These are phyloP conservation scores for Ogataea salicorniae DNA, from an alignment of 805 yeast genomes.

Conservation along the genomic window DNA sequence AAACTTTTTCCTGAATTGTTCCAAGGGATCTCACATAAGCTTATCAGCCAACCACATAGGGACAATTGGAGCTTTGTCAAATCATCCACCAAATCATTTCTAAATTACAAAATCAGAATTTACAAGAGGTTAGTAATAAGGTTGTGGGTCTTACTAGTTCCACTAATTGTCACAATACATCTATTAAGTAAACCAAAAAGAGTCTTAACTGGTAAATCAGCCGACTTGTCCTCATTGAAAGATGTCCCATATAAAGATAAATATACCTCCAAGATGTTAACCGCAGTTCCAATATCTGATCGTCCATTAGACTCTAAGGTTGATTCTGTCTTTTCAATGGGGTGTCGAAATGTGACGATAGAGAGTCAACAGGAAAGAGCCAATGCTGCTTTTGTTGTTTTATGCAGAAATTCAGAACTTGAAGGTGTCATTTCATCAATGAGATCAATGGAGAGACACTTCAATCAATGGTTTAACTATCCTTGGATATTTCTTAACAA, in stretches of 20 bases:
- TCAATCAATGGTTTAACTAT: slow-evolving; percentile 90
- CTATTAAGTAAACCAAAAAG: background rate
- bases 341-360: slow-evolving; percentile 28
- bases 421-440: slow-evolving; percentile 73
- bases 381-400: slow-evolving; percentile 79
- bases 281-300: slow-evolving; percentile 22
- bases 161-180: background rate
- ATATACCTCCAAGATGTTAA: slow-evolving; percentile 10
- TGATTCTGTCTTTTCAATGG: slow-evolving; percentile 30
- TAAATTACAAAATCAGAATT: slow-evolving; percentile 12
- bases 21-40: too few species aligned
- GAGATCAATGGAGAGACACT: slow-evolving; percentile 74
- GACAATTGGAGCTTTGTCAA: background rate
- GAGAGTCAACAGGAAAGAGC: slow-evolving; percentile 39
- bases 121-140: slow-evolving; percentile 10
- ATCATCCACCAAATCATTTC: slow-evolving; percentile 1
- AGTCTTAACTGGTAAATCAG: slow-evolving; percentile 1
- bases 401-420: slow-evolving; percentile 77
- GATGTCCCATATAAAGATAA: slow-evolving; percentile 15
- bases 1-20: too few species aligned
- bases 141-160: slow-evolving; percentile 13
- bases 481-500: slow-evolving; percentile 91
- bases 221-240: slow-evolving; percentile 2
- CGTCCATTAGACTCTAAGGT: slow-evolving; percentile 19
- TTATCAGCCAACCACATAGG: background rate